These are phyloP conservation scores for Schizosaccharomyces lindneri DNA, from an alignment of 805 yeast genomes.

Conservation along the genomic window DNA sequence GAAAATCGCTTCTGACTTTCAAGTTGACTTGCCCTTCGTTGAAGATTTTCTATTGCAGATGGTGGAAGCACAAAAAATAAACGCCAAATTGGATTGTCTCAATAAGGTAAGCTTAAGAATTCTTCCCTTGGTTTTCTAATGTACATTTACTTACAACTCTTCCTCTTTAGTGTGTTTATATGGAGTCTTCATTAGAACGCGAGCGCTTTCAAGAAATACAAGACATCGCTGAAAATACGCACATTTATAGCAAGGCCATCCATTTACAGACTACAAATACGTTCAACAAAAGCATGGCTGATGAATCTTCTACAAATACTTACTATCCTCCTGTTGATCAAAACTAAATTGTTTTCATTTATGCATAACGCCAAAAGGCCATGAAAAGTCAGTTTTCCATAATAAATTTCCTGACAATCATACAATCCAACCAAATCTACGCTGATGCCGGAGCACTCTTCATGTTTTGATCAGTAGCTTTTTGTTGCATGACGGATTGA, in stretches of 20 bases:
- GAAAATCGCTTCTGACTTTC: background rate
- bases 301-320: background rate
- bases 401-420: background rate
- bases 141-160: background rate
- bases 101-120: background rate
- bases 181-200: background rate
- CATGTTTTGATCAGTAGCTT: background rate
- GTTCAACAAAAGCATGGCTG: background rate
- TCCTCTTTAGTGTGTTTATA: background rate
- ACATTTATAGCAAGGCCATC: background rate
- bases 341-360: no score
- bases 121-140: background rate
- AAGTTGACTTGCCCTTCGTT: background rate
- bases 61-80: background rate
- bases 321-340: no score
- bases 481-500: background rate
- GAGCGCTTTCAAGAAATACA: background rate
- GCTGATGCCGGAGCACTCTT: background rate
- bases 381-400: background rate
- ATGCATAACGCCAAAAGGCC: no score
- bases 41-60: background rate
- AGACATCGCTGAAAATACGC: background rate
- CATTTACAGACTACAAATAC: background rate
- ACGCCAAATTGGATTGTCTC: background rate
- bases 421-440: background rate